A percentile compares a stretch with the other conserved stretches of the same genome.
Evolutionary conservation across 306 rosid genomes (phyloP).

Genomic region (Vigna trinervia): DNA sequence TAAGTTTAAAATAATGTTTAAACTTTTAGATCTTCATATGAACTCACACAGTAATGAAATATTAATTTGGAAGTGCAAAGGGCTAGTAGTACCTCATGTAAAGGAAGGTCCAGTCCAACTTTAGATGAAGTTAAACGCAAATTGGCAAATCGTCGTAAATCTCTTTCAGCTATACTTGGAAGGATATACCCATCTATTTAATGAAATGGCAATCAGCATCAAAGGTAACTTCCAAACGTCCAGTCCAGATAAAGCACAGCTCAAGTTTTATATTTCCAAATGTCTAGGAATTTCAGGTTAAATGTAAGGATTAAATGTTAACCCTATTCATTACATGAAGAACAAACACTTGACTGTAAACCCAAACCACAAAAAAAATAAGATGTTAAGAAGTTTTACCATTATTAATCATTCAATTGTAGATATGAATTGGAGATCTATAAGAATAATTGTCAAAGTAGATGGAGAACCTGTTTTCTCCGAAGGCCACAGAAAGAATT

Average conservation of each 20-base stretch:
- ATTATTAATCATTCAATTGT: neutral
- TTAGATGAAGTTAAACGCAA: conserved; percentile 64
- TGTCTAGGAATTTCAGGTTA: neutral
- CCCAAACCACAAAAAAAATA: neutral
- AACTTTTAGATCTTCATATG: neutral
- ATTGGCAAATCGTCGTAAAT: conserved; percentile 71
- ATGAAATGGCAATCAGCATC: conserved; percentile 42
- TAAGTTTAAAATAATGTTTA: neutral
- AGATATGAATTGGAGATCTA: neutral
- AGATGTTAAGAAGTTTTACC: neutral
- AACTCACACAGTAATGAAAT: conserved; percentile 5
- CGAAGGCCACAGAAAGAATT: conserved; percentile 70
- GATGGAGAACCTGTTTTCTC: conserved; percentile 73
- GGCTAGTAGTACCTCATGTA: conserved; percentile 58
- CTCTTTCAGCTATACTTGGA: conserved; percentile 81
- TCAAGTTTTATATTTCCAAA: neutral
- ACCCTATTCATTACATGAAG: neutral
- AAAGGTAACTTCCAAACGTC: conserved; percentile 2
- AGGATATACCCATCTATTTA: conserved; percentile 78
- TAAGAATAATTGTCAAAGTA: conserved; percentile 35
- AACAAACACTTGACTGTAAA: conserved; percentile 10
- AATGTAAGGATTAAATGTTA: neutral
- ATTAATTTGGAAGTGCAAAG: conserved; percentile 28
- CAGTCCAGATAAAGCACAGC: conserved; percentile 1
- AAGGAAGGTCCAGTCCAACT: conserved; percentile 66